Base-by-base conservation (phyloP, 1,284 basidiomycete genomes). In the Moniliophthora roreri region DNA sequence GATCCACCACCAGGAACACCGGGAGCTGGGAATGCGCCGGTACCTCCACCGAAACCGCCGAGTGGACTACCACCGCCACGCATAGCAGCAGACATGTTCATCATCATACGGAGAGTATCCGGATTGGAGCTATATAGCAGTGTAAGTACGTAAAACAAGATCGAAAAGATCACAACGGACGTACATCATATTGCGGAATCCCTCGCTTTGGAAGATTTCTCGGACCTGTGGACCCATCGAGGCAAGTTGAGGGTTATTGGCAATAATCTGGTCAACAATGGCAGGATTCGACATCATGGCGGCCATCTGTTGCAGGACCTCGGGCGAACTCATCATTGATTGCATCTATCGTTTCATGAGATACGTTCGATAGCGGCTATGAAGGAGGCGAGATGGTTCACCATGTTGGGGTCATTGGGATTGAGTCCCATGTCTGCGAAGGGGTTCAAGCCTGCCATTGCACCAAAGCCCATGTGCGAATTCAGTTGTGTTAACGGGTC, bases 351-450 rank as follows among this genome's bases (percentile, higher is more conserved):
- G 40, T 37, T 24, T 16, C 23, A 47, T 54, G 2, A 48, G 24
- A n/a, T n/a, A n/a, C n/a, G n/a, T n/a, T n/a, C n/a, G n/a, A n/a
- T n/a, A n/a, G n/a, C n/a, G n/a, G n/a, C 37, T 7, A 39, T 11
- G 11, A 16, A n/a, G 16, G 23, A 45, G 51, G 49, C 34, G 44
- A 24, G 28, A 18, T 23, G n/a, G 64, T 81, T 61, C 58, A 92
- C 90, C 82, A 95, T 91, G 66, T 96, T 95, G 1, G 93, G 93
- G 65, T 95, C 93, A 61, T 89, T 89, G 4, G 82, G 76, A 66
- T 97, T 97, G 48, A 94, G 60, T 8, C 93, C 89, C 81, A 95
- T 84, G 3, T 87, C 88, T 1, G 87, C 80, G 62, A 97, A 96
- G 0, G 94, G 93, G 63, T 96, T 95, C 65, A 94, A 77, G 3